Evolutionary conservation across 1,284 basidiomycete genomes (phyloP).

Genomic region (Macrocystidia cucumis): DNA sequence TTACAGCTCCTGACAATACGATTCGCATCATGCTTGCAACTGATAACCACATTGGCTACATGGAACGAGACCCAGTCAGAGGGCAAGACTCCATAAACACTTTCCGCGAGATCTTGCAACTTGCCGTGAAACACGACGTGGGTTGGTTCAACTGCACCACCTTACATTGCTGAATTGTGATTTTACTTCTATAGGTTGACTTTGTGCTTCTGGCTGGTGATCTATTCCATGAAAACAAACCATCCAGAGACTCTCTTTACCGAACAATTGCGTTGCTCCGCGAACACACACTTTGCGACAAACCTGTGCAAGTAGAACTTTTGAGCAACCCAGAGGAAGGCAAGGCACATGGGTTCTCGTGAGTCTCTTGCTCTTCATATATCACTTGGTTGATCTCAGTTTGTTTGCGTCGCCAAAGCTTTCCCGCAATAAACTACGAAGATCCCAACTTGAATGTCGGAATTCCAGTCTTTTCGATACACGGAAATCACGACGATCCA

Average conservation of each 20-base stretch:
- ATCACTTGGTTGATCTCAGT: slow-evolving; percentile 16
- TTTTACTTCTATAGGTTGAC: slow-evolving; percentile 59
- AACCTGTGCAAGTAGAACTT: slow-evolving; percentile 84
- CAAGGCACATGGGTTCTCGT: slow-evolving; percentile 80
- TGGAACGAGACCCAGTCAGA: slow-evolving; percentile 90
- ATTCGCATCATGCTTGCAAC: slow-evolving; percentile 87
- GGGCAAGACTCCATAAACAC: slow-evolving; percentile 95
- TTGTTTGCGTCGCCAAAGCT: slow-evolving; percentile 51
- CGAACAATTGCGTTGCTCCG: slow-evolving; percentile 85
- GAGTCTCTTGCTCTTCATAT: slow-evolving; percentile 20
- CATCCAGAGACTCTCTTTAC: slow-evolving; percentile 85
- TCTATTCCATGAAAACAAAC: slow-evolving; percentile 96
- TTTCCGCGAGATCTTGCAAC: slow-evolving; percentile 88
- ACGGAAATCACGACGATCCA: slow-evolving; percentile 99
- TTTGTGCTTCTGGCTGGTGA: slow-evolving; percentile 94
- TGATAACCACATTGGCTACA: slow-evolving; percentile 94
- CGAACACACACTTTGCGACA: slow-evolving; percentile 86
- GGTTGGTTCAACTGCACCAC: slow-evolving; percentile 16
- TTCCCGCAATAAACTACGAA: slow-evolving; percentile 96
- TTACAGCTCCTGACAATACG: slow-evolving; percentile 52
- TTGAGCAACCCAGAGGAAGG: slow-evolving; percentile 91
- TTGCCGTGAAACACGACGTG: slow-evolving; percentile 85
- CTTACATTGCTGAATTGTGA: slow-evolving; percentile 4
- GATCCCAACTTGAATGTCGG: slow-evolving; percentile 93
- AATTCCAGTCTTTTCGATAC: slow-evolving; percentile 97